Conservation (phyloP, 768 basidiomycete species). For the Nevesoporus exiguus region DNA sequence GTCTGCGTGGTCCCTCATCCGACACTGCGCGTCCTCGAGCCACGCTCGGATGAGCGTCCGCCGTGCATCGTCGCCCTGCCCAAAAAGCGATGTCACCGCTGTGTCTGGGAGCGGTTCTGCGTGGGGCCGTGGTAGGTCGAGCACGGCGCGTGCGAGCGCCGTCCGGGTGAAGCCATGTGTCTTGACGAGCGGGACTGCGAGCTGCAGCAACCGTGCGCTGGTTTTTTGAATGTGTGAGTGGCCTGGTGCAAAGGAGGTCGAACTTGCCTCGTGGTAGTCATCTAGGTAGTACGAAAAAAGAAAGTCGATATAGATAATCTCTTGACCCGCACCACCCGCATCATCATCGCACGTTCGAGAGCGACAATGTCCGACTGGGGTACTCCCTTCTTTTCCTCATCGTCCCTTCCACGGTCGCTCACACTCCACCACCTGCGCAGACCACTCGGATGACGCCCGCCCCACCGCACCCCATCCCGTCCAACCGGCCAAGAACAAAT, state of each 20-base stretch:
- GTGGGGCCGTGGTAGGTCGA: conserved; percentile 49
- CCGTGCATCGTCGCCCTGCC: conserved; percentile 61
- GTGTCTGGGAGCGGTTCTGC: conserved; percentile 62
- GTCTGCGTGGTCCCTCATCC: conserved; percentile 39
- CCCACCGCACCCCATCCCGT: conserved; percentile 21
- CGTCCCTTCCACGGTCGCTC: conserved; percentile 8
- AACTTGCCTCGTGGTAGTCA: conserved; percentile 18
- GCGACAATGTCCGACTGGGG: conserved; percentile 46
- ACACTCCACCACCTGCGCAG: conserved; percentile 33
- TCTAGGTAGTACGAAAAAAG: conserved; percentile 6
- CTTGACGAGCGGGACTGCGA: conserved; percentile 60
- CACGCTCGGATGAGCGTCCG: conserved; percentile 67
- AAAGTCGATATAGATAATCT: background rate
- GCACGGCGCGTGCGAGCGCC: conserved; percentile 61
- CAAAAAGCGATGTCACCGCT: conserved; percentile 72
- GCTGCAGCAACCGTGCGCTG: conserved; percentile 45
- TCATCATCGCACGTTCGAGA: background rate
- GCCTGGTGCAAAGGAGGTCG: background rate
- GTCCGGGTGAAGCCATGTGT: conserved; percentile 74
- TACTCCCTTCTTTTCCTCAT: conserved; percentile 22
- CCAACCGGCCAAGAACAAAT: conserved; percentile 54
- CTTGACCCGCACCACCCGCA: background rate
- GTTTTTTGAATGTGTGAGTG: background rate
- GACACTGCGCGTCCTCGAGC: conserved; percentile 59
- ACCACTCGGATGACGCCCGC: conserved; percentile 38